Conservation (phyloP, 2,329 filamentous ascomycete species). For the Aaosphaeria pasadenensis region DNA sequence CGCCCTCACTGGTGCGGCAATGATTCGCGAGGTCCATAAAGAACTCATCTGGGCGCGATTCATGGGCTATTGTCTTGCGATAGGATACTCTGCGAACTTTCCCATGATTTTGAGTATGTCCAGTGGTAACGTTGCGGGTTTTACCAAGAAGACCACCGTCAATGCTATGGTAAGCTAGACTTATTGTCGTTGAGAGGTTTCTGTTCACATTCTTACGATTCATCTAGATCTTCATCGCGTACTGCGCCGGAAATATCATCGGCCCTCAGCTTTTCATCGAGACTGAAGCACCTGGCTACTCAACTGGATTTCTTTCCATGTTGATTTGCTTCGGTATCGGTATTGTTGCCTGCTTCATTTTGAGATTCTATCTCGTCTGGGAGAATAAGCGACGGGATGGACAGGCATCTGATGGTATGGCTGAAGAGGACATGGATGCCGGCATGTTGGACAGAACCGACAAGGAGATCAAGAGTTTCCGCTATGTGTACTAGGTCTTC, state of each 20-base stretch:
- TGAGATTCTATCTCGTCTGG: slow-evolving; percentile 9
- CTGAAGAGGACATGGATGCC: slow-evolving; percentile 1
- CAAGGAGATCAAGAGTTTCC: slow-evolving; percentile 9
- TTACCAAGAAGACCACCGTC: slow-evolving; percentile 30
- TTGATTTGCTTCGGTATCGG: slow-evolving; percentile 9
- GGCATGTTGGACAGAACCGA: slow-evolving; percentile 11
- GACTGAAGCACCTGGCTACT: background rate
- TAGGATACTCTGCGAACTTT: slow-evolving; percentile 23
- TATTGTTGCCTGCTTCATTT: slow-evolving; percentile 6
- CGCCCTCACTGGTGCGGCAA: slow-evolving; percentile 19
- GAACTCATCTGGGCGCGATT: slow-evolving; percentile 16
- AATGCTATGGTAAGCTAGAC: slow-evolving; percentile 3
- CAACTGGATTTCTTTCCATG: slow-evolving; percentile 9
- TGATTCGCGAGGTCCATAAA: slow-evolving; percentile 16
- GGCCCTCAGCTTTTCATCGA: slow-evolving; percentile 6
- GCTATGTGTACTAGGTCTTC: slow-evolving; percentile 10
- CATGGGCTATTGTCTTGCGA: slow-evolving; percentile 26
- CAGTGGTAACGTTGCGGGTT: slow-evolving; percentile 23
- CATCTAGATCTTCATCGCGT: slow-evolving; percentile 8
- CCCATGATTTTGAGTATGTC: slow-evolving; percentile 28
- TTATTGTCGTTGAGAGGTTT: slow-evolving; percentile 8
- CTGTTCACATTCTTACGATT: no score
- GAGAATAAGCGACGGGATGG: slow-evolving; percentile 10
- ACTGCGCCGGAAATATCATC: slow-evolving; percentile 8
- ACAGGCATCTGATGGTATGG: slow-evolving; percentile 4